Conservation (phyloP, 2,329 filamentous ascomycete genomes). For the Exserohilum turcica region DNA sequence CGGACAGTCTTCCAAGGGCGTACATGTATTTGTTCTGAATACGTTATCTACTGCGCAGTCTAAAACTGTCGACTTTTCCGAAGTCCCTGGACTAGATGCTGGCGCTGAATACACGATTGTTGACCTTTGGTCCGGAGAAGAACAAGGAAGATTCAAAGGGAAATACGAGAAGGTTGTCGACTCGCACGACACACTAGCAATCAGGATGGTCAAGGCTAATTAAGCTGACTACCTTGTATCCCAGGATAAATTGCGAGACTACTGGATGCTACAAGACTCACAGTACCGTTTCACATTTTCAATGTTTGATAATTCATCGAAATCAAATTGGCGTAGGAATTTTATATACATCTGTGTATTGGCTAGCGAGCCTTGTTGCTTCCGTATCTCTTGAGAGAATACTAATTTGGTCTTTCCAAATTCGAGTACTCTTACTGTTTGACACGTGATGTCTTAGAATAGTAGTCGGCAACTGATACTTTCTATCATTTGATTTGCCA, state of each 20-base stretch:
- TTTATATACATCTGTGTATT: too few relatives aligned
- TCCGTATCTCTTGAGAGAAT: too few relatives aligned
- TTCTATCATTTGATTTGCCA: too few relatives aligned
- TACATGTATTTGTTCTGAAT: conserved; percentile 36
- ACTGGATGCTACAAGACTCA: too few relatives aligned
- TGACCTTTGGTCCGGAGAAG: conserved; percentile 29
- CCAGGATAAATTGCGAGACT: neutral
- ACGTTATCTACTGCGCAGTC: conserved; percentile 18
- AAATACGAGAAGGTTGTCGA: conserved; percentile 2
- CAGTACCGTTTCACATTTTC: too few relatives aligned
- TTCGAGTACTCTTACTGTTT: too few relatives aligned
- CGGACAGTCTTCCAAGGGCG: conserved; percentile 28
- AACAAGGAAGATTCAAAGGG: conserved; percentile 3
- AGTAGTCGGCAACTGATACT: too few relatives aligned
- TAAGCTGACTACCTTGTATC: neutral
- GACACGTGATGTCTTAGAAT: too few relatives aligned
- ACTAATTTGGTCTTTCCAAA: too few relatives aligned
- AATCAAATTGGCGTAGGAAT: too few relatives aligned
- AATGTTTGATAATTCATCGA: too few relatives aligned
- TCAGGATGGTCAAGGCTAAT: neutral
- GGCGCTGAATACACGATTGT: conserved; percentile 18
- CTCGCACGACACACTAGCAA: conserved; percentile 2
- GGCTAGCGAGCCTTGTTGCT: too few relatives aligned
- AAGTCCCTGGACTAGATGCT: conserved; percentile 27
- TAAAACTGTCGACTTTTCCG: conserved; percentile 23